phyloP scores from a whole-genome alignment of 2,329 filamentous ascomycete species.

The Drechslerella coelobrocha region DNA sequence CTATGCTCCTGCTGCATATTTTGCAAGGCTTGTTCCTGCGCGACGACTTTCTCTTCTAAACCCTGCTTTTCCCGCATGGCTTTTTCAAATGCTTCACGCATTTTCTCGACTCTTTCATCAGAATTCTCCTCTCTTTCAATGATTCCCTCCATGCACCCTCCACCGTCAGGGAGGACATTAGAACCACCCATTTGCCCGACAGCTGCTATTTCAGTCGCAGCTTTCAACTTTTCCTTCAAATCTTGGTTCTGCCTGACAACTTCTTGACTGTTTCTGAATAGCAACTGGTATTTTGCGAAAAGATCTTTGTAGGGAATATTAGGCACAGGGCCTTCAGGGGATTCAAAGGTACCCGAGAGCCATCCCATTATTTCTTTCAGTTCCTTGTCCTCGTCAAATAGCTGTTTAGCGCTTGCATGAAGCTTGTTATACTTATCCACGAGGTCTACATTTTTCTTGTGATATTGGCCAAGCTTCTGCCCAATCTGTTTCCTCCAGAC shows the following conservation, averaged over 20 bases:
- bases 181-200: not conserved
- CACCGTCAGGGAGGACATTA: not conserved
- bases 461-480: not conserved
- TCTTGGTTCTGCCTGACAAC: conserved; percentile 10
- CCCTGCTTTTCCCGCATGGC: not conserved
- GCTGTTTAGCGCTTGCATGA: not conserved
- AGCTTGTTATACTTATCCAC: not conserved
- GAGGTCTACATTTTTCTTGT: not conserved
- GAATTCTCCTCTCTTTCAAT: not conserved
- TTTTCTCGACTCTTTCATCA: not conserved
- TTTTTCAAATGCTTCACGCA: not conserved
- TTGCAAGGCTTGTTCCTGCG: not conserved
- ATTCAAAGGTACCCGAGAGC: not conserved
- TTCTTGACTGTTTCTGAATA: not conserved
- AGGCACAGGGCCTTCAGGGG: not conserved
- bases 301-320: not conserved
- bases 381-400: not conserved
- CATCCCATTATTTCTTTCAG: conserved; percentile 14
- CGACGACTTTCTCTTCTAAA: not conserved
- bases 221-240: conserved; percentile 9
- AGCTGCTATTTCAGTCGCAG: not conserved
- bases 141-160: not conserved
- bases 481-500: not conserved
- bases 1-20: not conserved
- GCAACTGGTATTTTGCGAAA: not conserved